Conservation (phyloP, 129 eudicot species). For the sunflower (Helianthus annuus) region DNA sequence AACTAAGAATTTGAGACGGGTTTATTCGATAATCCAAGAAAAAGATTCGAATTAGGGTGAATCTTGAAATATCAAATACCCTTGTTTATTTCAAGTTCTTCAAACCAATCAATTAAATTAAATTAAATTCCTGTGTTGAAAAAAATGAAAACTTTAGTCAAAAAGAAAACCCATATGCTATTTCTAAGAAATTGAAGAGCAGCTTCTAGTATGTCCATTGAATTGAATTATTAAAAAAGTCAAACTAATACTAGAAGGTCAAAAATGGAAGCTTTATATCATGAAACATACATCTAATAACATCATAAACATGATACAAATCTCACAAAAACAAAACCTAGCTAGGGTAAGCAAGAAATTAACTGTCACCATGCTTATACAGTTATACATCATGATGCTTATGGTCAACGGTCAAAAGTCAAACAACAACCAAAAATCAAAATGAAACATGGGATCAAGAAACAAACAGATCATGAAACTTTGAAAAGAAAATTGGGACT, state of each 20-base stretch:
- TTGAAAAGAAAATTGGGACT: constrained; percentile 17
- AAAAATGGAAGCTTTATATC: constrained; percentile 37
- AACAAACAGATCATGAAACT: constrained; percentile 13
- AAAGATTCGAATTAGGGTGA: constrained; percentile 5
- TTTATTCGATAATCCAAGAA: background rate
- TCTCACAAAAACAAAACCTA: constrained; percentile 1
- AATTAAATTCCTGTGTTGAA: constrained; percentile 39
- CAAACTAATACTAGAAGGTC: constrained; percentile 21
- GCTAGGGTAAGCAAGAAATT: background rate
- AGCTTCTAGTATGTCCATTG: constrained; percentile 23
- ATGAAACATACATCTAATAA: constrained; percentile 10
- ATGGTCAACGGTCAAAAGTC: constrained; percentile 22
- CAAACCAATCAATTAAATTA: constrained; percentile 18
- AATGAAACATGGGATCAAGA: constrained; percentile 22
- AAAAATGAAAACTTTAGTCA: constrained; percentile 18
- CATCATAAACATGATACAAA: constrained; percentile 4
- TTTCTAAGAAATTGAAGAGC: background rate
- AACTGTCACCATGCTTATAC: no score
- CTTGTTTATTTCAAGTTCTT: constrained; percentile 19
- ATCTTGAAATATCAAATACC: background rate
- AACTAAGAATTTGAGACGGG: constrained; percentile 23
- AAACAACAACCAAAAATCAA: constrained; percentile 14
- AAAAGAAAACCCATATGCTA: constrained; percentile 9
- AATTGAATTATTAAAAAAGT: constrained; percentile 17
- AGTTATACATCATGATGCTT: background rate